Conservation (phyloP, 2,329 filamentous ascomycete genomes). For the Elsinoe batatas region DNA sequence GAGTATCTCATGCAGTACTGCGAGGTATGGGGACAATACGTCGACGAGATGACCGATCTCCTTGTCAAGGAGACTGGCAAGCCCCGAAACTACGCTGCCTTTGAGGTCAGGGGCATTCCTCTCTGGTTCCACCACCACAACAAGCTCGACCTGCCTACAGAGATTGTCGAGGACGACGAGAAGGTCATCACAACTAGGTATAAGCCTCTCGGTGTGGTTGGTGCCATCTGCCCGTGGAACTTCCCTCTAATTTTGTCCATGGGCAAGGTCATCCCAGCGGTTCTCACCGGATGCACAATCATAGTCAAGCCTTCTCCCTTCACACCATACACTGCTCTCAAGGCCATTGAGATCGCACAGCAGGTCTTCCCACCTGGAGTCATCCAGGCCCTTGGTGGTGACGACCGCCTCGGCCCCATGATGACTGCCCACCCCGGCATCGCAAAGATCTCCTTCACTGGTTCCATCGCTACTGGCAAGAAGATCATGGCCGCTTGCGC, state of each 20-base stretch:
- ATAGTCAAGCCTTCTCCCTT: conserved; percentile 38
- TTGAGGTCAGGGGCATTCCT: conserved; percentile 30
- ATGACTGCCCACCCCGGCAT: conserved; percentile 51
- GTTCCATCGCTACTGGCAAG: conserved; percentile 51
- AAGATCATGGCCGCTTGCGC: conserved; percentile 48
- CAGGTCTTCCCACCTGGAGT: conserved; percentile 53
- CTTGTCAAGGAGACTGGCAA: conserved; percentile 31
- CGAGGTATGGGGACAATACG: conserved; percentile 25
- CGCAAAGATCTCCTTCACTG: conserved; percentile 55
- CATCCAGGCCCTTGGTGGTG: conserved; percentile 51
- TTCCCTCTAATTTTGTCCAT: conserved; percentile 44
- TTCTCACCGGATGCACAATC: conserved; percentile 41
- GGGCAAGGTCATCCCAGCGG: conserved; percentile 47
- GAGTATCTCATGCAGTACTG: conserved; percentile 26
- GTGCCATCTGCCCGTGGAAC: conserved; percentile 40
- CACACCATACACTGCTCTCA: conserved; percentile 49
- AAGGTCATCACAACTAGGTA: conserved; percentile 39
- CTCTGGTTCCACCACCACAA: conserved; percentile 32
- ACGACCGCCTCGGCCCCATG: conserved; percentile 50
- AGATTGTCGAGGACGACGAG: conserved; percentile 37
- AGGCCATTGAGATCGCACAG: conserved; percentile 50
- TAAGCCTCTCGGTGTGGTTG: conserved; percentile 39
- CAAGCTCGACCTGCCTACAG: conserved; percentile 29
- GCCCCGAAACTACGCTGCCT: conserved; percentile 33
- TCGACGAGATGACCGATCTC: conserved; percentile 28